Percentiles rank a stretch among this genome's conserved stretches.
Evolutionary conservation across 73 alveolate species (phyloP).

Genomic region (Paraurostyla sp.): DNA sequence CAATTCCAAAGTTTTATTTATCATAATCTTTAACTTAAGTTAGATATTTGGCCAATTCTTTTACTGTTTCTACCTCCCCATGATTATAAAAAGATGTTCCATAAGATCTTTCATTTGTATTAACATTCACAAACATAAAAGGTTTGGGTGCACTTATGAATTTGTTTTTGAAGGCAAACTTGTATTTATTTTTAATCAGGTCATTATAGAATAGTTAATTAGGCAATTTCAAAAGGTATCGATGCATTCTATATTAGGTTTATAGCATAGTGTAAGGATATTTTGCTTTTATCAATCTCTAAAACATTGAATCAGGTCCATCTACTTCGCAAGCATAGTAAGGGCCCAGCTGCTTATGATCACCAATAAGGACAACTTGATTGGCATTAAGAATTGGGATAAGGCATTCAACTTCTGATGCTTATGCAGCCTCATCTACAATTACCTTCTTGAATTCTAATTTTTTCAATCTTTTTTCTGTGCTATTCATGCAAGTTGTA

Average conservation of each 20-base stretch:
- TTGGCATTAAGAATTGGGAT: not conserved
- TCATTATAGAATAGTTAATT: not conserved
- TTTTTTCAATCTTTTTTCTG: not conserved
- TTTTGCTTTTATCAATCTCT: not conserved
- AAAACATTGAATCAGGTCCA: not conserved
- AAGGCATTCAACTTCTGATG: not conserved
- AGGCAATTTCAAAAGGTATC: not conserved
- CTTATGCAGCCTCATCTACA: conserved; percentile 45
- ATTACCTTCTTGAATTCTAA: not conserved
- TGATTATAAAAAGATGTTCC: not conserved
- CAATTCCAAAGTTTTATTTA: not conserved
- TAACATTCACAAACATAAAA: not conserved
- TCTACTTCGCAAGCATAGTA: not conserved
- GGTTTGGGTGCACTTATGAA: not conserved
- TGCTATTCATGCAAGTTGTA: not conserved
- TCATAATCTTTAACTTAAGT: not conserved
- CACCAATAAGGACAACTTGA: not conserved
- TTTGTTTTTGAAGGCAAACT: not conserved
- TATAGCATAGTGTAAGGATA: not conserved
- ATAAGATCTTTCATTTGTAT: not conserved
- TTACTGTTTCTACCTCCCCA: not conserved
- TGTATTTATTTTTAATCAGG: not conserved
- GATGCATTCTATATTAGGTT: conserved; percentile 12
- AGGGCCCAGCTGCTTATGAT: conserved; percentile 41
- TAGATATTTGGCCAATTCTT: not conserved